Conservation (phyloP, 2,329 filamentous ascomycete genomes). For the Cercospora sp. region DNA sequence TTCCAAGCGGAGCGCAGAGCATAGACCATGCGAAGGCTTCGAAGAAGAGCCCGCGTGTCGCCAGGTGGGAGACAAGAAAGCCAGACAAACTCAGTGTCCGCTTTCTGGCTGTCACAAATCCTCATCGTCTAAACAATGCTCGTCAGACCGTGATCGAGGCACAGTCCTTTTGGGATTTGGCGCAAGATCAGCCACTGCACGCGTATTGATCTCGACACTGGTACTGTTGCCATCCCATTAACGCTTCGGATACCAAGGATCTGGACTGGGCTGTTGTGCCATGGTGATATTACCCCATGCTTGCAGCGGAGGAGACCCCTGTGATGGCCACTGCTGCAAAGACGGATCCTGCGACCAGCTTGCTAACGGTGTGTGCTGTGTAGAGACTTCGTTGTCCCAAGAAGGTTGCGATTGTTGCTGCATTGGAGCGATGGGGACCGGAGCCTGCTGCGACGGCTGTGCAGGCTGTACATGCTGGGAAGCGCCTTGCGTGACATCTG, state of each 20-base stretch:
- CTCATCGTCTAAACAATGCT: background rate
- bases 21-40: background rate
- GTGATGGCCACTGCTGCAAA: background rate
- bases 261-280: conserved; percentile 27
- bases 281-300: conserved; percentile 18
- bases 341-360: conserved; percentile 7
- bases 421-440: background rate
- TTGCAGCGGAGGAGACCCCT: conserved; percentile 11
- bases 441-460: background rate
- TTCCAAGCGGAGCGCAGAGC: background rate
- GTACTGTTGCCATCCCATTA: background rate
- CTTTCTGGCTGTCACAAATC: background rate
- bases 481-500: background rate
- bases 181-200: background rate
- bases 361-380: background rate
- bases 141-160: background rate
- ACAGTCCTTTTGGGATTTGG: background rate
- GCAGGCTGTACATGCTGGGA: background rate
- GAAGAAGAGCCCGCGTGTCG: background rate
- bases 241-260: conserved; percentile 33
- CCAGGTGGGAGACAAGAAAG: background rate
- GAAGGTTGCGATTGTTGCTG: background rate
- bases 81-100: background rate
- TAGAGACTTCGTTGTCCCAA: background rate
- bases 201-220: background rate